Conservation (phyloP, 345 rosid species). For the Dipteronia dyeriana region DNA sequence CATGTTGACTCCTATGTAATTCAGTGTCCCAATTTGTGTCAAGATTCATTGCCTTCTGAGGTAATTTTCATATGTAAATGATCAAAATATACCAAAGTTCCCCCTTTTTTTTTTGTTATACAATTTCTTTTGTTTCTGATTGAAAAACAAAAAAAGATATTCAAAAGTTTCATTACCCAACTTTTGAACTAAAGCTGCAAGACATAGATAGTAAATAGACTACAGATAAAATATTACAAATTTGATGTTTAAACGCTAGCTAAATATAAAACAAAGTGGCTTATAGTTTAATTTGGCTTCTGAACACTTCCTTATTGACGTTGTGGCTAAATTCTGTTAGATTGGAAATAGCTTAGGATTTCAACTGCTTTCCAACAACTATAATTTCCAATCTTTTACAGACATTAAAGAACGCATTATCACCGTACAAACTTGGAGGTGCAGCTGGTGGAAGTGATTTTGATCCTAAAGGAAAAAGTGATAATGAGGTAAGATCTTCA, state of each 20-base stretch:
- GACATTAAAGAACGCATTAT: constrained; percentile 95
- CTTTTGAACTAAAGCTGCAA: background rate
- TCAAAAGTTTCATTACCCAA: background rate
- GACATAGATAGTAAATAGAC: constrained; percentile 1
- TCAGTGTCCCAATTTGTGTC: constrained; percentile 6
- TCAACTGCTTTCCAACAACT: background rate
- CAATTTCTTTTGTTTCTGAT: background rate
- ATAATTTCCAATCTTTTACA: constrained; percentile 30
- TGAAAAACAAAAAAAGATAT: background rate
- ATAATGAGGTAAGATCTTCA: constrained; percentile 69
- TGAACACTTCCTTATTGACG: background rate
- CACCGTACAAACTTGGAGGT: constrained; percentile 97
- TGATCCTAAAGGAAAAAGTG: constrained; percentile 98
- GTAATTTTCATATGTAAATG: constrained; percentile 6
- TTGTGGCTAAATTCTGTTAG: background rate
- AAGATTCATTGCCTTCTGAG: constrained; percentile 3
- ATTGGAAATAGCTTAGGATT: background rate
- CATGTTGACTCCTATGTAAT: constrained; percentile 15
- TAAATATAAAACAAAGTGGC: background rate
- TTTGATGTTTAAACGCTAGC: constrained; percentile 14
- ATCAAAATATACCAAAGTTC: background rate
- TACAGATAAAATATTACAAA: constrained; percentile 6
- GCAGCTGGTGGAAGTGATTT: constrained; percentile 99
- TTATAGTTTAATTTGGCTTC: background rate
- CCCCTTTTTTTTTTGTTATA: background rate